phyloP scores from a whole-genome alignment of 768 basidiomycete species.

The Rhodotorula paludigena region DNA sequence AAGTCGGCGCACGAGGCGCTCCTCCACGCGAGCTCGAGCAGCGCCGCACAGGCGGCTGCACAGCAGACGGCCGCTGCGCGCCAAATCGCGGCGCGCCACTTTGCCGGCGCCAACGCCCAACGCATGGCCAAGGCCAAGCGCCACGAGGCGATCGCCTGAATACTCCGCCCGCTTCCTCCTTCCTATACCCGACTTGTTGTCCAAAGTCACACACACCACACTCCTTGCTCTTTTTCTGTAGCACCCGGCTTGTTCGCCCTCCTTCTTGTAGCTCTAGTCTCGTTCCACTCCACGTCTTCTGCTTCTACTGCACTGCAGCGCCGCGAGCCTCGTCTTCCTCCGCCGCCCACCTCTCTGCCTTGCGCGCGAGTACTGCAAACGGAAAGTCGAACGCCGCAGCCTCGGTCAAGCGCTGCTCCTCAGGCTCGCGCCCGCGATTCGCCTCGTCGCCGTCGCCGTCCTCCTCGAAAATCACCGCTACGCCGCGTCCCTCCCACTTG shows the following conservation, averaged over 20 bases:
- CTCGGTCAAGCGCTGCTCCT: neutral
- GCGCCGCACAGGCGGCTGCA: neutral
- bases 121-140: slow-evolving; percentile 4
- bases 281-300: too few species aligned
- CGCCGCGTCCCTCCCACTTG: neutral
- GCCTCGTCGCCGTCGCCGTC: slow-evolving; percentile 2
- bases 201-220: too few species aligned
- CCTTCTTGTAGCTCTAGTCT: too few species aligned
- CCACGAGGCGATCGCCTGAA: neutral
- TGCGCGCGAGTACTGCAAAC: neutral
- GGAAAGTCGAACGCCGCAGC: neutral
- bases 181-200: neutral
- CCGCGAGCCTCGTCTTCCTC: neutral
- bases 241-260: too few species aligned
- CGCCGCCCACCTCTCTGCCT: neutral
- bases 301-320: neutral
- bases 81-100: neutral
- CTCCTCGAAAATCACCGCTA: slow-evolving; percentile 1
- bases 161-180: neutral
- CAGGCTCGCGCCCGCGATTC: neutral
- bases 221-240: too few species aligned
- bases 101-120: neutral
- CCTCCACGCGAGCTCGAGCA: neutral
- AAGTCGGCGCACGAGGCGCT: neutral
- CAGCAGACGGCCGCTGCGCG: neutral